Percentiles rank a stretch among this genome's conserved stretches.
These are phyloP conservation scores for Tetrahymena malaccensis DNA, from an alignment of 73 alveolate genomes.

Conservation along the genomic window DNA sequence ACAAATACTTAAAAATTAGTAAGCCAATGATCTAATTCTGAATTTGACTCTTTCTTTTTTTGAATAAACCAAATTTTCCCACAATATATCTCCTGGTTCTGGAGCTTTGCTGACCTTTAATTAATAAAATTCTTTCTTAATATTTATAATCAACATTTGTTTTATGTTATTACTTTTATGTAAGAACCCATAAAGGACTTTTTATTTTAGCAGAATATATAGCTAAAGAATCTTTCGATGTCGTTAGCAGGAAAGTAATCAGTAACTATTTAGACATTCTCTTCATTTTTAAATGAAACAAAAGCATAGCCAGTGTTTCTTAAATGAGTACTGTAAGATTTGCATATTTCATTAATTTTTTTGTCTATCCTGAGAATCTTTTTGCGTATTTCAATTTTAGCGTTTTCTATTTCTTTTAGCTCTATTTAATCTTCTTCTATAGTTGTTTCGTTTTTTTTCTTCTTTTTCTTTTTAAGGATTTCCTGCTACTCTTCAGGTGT, in stretches of 20 bases:
- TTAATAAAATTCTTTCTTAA: background rate
- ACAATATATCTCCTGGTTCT: background rate
- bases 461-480: background rate
- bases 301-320: background rate
- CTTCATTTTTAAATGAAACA: background rate
- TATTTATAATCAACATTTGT: background rate
- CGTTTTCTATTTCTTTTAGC: background rate
- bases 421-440: background rate
- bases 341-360: background rate
- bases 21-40: background rate
- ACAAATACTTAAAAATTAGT: background rate
- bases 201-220: background rate
- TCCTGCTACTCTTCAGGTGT: background rate
- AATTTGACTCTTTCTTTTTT: background rate
- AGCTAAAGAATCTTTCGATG: background rate
- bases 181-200: background rate
- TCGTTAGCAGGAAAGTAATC: background rate
- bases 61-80: background rate
- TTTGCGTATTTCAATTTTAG: background rate
- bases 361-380: background rate
- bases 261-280: background rate
- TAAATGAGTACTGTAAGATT: background rate
- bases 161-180: background rate
- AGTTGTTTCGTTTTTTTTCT: background rate
- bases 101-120: background rate